A percentile compares a stretch with the other conserved stretches of the same genome.
These are phyloP conservation scores for Solanum piurae DNA, from an alignment of 257 asterid genomes.

Conservation along the genomic window DNA sequence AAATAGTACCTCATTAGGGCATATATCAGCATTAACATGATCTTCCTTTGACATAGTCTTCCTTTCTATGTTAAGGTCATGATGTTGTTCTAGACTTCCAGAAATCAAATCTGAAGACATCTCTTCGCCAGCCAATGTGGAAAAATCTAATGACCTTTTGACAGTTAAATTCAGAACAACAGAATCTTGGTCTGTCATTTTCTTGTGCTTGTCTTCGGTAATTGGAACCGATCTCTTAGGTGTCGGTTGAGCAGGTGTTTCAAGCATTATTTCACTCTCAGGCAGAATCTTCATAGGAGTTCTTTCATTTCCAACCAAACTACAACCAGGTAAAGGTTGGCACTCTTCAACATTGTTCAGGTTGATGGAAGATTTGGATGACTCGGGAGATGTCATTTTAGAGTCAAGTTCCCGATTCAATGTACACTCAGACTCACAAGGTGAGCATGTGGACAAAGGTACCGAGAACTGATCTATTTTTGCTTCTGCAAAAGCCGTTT, in stretches of 20 bases:
- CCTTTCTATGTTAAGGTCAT: background rate
- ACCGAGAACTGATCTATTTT: conserved; percentile 19
- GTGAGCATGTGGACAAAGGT: conserved; percentile 10
- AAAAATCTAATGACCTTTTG: conserved; percentile 62
- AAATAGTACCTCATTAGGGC: background rate
- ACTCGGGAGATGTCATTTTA: conserved; percentile 10
- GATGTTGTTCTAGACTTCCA: conserved; percentile 3
- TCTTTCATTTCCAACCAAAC: conserved; percentile 15
- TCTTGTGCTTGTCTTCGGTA: conserved; percentile 51
- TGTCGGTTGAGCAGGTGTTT: conserved; percentile 60
- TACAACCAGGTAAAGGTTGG: background rate
- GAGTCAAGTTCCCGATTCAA: conserved; percentile 19
- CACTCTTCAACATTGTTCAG: conserved; percentile 4
- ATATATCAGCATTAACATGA: background rate
- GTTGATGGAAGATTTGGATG: conserved; percentile 11
- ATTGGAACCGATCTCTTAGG: conserved; percentile 56
- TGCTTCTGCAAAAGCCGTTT: conserved; percentile 14
- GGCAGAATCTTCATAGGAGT: conserved; percentile 57
- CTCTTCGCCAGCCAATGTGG: conserved; percentile 20
- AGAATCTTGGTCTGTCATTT: conserved; percentile 24
- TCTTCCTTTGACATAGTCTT: background rate
- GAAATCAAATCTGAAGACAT: background rate
- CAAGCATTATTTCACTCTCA: conserved; percentile 29
- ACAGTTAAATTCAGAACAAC: conserved; percentile 35
- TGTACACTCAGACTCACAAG: conserved; percentile 17